A percentile compares a stretch with the other conserved stretches of the same genome.
phyloP scores from a whole-genome alignment of 2,329 filamentous ascomycete genomes.

The Cordyceps farinosa region DNA sequence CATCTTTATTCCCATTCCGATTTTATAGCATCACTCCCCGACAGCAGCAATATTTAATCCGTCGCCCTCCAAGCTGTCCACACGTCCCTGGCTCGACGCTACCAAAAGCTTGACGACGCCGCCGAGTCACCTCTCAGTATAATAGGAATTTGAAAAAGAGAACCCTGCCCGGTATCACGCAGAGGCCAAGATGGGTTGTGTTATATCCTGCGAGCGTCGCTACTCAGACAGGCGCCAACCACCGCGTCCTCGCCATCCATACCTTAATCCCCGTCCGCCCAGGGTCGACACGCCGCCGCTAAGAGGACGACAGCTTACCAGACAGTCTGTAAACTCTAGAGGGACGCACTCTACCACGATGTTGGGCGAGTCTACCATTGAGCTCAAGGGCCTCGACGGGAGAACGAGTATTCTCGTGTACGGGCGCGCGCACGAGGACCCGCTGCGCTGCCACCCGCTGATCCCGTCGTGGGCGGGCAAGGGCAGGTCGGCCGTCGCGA shows the following conservation, averaged over 20 bases:
- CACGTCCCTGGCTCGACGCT: neutral
- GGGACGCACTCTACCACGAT: neutral
- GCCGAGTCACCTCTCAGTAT: neutral
- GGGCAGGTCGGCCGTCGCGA: neutral
- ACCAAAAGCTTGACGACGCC: neutral
- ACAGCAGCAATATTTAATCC: neutral
- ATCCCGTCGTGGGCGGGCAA: neutral
- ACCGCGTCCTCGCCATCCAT: too few species aligned
- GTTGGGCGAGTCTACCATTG: neutral
- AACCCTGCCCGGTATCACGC: too few species aligned
- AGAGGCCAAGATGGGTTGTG: neutral
- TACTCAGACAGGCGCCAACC: too few species aligned
- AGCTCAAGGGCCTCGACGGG: neutral
- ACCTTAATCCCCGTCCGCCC: too few species aligned
- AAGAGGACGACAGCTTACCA: neutral
- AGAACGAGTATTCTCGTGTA: neutral
- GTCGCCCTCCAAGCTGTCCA: neutral
- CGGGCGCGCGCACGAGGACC: neutral
- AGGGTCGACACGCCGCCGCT: neutral
- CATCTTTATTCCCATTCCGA: neutral
- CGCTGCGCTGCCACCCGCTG: constrained; percentile 5
- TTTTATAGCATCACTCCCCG: neutral
- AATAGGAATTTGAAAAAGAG: neutral
- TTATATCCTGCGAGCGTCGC: neutral
- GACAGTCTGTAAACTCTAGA: neutral